These are phyloP conservation scores for Oryza glumipatula DNA, from an alignment of 176 grass and related monocot genomes.

Conservation along the genomic window DNA sequence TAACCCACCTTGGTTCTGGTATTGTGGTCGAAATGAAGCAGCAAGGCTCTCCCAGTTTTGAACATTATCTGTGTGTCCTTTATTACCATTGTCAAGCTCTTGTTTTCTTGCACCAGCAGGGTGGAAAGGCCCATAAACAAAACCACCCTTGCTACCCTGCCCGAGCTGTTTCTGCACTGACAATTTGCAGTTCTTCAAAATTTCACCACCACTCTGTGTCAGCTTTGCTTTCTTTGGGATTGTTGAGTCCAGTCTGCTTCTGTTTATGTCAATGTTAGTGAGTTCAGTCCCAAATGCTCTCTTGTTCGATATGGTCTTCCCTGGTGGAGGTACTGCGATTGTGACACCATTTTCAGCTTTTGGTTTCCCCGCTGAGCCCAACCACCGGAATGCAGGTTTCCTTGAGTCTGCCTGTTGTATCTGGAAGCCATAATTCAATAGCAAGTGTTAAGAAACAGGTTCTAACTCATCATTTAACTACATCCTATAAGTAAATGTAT, in stretches of 20 bases:
- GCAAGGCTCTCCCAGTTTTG: conserved; percentile 78
- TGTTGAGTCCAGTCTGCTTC: conserved; percentile 43
- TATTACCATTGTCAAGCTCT: conserved; percentile 31
- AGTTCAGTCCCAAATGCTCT: conserved; percentile 85
- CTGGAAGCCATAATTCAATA: conserved; percentile 54
- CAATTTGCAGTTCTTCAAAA: conserved; percentile 60
- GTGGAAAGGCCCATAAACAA: conserved; percentile 89
- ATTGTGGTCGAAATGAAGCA: conserved; percentile 64
- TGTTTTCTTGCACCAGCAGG: conserved; percentile 58
- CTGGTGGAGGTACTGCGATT: conserved; percentile 28
- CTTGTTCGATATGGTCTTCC: conserved; percentile 53
- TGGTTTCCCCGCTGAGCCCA: conserved; percentile 46
- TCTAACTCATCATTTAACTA: not conserved
- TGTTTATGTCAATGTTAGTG: conserved; percentile 65
- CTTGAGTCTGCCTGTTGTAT: conserved; percentile 63
- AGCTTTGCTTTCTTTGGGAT: conserved; percentile 54
- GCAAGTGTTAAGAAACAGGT: conserved; percentile 6
- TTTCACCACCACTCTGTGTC: conserved; percentile 36
- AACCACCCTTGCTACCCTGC: conserved; percentile 47
- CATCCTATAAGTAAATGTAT: not conserved
- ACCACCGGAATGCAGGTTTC: conserved; percentile 87
- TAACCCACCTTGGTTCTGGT: conserved; percentile 86
- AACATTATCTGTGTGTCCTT: conserved; percentile 41
- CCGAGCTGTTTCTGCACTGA: conserved; percentile 41
- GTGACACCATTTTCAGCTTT: conserved; percentile 48